These are phyloP conservation scores for Kluyveromyces nonfermentans DNA, from an alignment of 805 yeast genomes.

Conservation along the genomic window DNA sequence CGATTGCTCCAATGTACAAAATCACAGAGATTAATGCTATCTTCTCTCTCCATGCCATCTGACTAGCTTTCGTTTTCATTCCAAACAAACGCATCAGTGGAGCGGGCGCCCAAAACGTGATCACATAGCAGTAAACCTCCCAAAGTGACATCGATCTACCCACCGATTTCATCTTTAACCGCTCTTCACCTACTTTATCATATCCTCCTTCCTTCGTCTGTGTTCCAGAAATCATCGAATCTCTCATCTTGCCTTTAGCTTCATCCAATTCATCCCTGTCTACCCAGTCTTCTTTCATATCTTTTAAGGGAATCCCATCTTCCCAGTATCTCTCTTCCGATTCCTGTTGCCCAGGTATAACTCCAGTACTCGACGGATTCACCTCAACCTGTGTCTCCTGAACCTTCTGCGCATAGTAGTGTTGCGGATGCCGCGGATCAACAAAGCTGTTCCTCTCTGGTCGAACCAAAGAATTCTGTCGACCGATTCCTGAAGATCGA, in stretches of 20 bases:
- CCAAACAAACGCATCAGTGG: constrained; percentile 66
- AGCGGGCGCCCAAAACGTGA: constrained; percentile 92
- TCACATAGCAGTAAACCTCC: constrained; percentile 67
- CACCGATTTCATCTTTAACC: background rate
- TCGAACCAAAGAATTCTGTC: constrained; percentile 57
- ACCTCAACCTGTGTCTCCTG: constrained; percentile 58
- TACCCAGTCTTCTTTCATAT: constrained; percentile 1
- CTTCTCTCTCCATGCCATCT: constrained; percentile 96
- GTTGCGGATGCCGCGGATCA: constrained; percentile 63
- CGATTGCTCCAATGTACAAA: constrained; percentile 59
- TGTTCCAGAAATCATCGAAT: background rate
- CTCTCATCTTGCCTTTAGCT: background rate
- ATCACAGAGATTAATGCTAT: constrained; percentile 77
- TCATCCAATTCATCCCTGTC: background rate
- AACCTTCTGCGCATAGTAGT: constrained; percentile 67
- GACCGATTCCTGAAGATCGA: constrained; percentile 13
- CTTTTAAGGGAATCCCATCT: constrained; percentile 6
- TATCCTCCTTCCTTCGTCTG: background rate
- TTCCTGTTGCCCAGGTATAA: constrained; percentile 39
- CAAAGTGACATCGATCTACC: constrained; percentile 39
- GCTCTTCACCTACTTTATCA: background rate
- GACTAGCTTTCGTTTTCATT: constrained; percentile 67
- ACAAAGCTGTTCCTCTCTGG: constrained; percentile 70
- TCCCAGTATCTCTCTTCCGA: constrained; percentile 4
- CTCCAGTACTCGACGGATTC: constrained; percentile 64